Percentiles rank a stretch among this genome's conserved stretches.
Conservation (phyloP, 768 basidiomycete genomes). For the Podaxis sp. region DNA sequence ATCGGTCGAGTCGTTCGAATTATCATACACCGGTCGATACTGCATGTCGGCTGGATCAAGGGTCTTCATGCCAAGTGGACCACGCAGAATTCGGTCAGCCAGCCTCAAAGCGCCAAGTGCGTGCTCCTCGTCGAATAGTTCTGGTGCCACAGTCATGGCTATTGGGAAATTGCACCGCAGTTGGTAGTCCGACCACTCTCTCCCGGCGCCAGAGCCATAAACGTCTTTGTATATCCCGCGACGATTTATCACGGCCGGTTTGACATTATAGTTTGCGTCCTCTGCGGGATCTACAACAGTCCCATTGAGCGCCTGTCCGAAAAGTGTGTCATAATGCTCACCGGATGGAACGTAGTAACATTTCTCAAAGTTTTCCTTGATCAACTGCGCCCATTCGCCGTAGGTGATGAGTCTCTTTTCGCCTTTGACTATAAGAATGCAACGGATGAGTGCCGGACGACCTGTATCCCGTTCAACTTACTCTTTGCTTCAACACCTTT, state of each 20-base stretch:
- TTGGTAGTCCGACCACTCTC: conserved; percentile 98
- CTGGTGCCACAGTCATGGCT: conserved; percentile 96
- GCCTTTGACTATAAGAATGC: conserved; percentile 62
- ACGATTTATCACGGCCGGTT: conserved; percentile 73
- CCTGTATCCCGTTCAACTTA: conserved; percentile 39
- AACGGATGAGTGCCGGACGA: not conserved
- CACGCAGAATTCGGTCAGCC: conserved; percentile 80
- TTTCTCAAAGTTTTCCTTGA: conserved; percentile 86
- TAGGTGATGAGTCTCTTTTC: conserved; percentile 74
- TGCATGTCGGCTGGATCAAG: conserved; percentile 85
- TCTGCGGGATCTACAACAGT: conserved; percentile 57
- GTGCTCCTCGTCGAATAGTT: conserved; percentile 81
- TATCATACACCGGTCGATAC: conserved; percentile 91
- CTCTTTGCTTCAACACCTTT: conserved; percentile 81
- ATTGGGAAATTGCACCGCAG: conserved; percentile 92
- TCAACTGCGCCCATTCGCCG: conserved; percentile 83
- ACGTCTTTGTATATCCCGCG: conserved; percentile 99
- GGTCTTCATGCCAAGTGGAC: conserved; percentile 95
- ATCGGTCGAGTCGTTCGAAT: conserved; percentile 89
- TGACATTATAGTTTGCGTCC: conserved; percentile 70
- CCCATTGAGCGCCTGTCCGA: not conserved
- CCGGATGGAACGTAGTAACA: conserved; percentile 58
- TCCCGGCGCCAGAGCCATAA: conserved; percentile 80
- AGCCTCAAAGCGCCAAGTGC: conserved; percentile 78
- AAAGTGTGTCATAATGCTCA: not conserved